phyloP scores from a whole-genome alignment of 176 grass and related monocot species.

The Carex myosuroides region DNA sequence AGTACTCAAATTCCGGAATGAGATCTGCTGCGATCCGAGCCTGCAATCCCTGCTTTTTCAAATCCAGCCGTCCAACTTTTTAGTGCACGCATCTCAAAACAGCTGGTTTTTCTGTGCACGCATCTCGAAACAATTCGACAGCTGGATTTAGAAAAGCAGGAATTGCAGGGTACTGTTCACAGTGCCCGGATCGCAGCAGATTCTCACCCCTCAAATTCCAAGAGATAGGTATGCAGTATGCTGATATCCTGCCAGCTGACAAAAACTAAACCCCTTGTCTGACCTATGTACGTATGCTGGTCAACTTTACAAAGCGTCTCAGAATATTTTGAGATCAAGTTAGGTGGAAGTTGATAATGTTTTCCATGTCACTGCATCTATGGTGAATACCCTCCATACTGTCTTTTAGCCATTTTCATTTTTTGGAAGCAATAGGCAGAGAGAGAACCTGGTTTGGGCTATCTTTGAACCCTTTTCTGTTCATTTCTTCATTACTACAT shows the following conservation, averaged over 20 bases:
- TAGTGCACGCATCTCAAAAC: too few species aligned
- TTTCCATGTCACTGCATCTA: background rate
- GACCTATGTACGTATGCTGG: background rate
- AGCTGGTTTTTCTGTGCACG: too few species aligned
- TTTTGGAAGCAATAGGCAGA: conserved; percentile 5
- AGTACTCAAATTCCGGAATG: background rate
- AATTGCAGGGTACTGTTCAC: too few species aligned
- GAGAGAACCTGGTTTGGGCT: background rate
- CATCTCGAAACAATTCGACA: too few species aligned
- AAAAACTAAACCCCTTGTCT: background rate
- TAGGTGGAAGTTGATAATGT: conserved; percentile 2
- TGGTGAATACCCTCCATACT: background rate
- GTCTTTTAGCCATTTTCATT: background rate
- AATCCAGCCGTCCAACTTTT: too few species aligned
- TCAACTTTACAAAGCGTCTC: background rate
- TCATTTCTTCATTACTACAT: background rate
- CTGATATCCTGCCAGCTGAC: background rate
- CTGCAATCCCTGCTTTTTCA: too few species aligned
- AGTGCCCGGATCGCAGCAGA: too few species aligned
- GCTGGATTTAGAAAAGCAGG: too few species aligned
- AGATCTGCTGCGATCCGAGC: too few species aligned
- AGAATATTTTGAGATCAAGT: conserved; percentile 5
- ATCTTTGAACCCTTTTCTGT: conserved; percentile 1
- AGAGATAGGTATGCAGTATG: background rate
- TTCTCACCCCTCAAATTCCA: background rate